Evolutionary conservation across 2,329 filamentous ascomycete species (phyloP).

Genomic region (Zelopaecilomyces penicillatus): DNA sequence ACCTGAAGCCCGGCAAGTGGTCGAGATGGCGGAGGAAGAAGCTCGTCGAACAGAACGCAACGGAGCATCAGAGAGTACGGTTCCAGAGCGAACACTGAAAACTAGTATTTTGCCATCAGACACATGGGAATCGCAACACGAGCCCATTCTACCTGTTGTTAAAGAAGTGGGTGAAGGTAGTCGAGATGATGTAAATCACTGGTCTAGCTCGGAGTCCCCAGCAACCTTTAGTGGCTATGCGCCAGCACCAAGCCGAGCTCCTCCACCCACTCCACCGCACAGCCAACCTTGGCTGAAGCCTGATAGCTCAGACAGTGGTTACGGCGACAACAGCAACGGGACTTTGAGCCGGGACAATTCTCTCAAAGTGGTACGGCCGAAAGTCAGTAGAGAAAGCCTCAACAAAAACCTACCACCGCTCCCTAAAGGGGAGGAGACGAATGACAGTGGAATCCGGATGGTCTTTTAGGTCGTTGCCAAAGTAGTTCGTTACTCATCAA

Average conservation of each 20-base stretch:
- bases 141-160: slow-evolving; percentile 58
- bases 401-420: slow-evolving; percentile 54
- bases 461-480: slow-evolving; percentile 19
- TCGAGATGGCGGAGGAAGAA: slow-evolving; percentile 32
- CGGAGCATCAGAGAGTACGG: slow-evolving; percentile 35
- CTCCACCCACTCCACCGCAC: slow-evolving; percentile 29
- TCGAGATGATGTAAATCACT: slow-evolving; percentile 34
- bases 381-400: slow-evolving; percentile 46
- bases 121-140: slow-evolving; percentile 50
- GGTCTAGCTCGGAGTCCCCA: slow-evolving; percentile 30
- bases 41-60: slow-evolving; percentile 26
- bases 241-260: slow-evolving; percentile 36
- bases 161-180: slow-evolving; percentile 79
- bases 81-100: slow-evolving; percentile 53
- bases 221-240: slow-evolving; percentile 24
- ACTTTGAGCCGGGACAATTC: slow-evolving; percentile 22
- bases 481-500: slow-evolving; percentile 11
- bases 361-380: slow-evolving; percentile 22
- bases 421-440: slow-evolving; percentile 28
- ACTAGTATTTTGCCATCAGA: slow-evolving; percentile 26
- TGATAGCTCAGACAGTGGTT: slow-evolving; percentile 41
- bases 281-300: slow-evolving; percentile 26
- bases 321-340: slow-evolving; percentile 29
- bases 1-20: slow-evolving; percentile 31
- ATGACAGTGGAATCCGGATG: slow-evolving; percentile 21